phyloP scores from a whole-genome alignment of 768 basidiomycete species.

The Lactarius hengduanensis region DNA sequence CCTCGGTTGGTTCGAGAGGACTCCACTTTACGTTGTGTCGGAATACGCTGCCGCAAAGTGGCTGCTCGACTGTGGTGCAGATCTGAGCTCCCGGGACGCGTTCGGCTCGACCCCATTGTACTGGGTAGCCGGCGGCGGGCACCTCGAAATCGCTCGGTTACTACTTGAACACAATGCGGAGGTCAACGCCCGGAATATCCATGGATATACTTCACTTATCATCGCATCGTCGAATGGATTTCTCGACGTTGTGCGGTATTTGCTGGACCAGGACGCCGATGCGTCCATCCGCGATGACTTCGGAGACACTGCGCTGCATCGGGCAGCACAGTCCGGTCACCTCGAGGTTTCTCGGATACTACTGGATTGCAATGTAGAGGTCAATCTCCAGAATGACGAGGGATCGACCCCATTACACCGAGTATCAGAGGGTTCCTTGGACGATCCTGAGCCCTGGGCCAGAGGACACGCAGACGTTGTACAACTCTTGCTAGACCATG shows the following conservation, averaged over 20 bases:
- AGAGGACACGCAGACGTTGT: too few species aligned
- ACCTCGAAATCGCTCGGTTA: neutral
- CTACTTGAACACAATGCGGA: neutral
- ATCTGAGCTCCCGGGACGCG: neutral
- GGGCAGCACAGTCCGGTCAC: too few species aligned
- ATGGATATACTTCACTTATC: neutral
- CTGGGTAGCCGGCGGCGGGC: neutral
- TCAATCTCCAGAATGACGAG: too few species aligned
- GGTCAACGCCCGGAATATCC: neutral
- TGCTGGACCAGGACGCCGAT: neutral
- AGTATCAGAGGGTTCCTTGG: too few species aligned
- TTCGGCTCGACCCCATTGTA: neutral
- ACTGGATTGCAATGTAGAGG: too few species aligned
- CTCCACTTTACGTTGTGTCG: neutral
- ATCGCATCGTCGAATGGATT: fast-evolving
- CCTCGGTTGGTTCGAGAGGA: fast-evolving
- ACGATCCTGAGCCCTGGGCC: too few species aligned
- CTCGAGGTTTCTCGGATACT: too few species aligned
- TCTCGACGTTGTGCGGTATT: neutral
- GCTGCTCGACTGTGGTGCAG: neutral
- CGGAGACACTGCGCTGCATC: too few species aligned
- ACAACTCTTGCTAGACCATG: too few species aligned
- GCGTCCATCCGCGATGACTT: too few species aligned
- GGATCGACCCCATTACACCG: too few species aligned
- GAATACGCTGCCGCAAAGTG: neutral